A percentile compares a stretch with the other conserved stretches of the same genome.
These are phyloP conservation scores for Penicillium malachiteum DNA, from an alignment of 495 filamentous ascomycete genomes.

Conservation along the genomic window DNA sequence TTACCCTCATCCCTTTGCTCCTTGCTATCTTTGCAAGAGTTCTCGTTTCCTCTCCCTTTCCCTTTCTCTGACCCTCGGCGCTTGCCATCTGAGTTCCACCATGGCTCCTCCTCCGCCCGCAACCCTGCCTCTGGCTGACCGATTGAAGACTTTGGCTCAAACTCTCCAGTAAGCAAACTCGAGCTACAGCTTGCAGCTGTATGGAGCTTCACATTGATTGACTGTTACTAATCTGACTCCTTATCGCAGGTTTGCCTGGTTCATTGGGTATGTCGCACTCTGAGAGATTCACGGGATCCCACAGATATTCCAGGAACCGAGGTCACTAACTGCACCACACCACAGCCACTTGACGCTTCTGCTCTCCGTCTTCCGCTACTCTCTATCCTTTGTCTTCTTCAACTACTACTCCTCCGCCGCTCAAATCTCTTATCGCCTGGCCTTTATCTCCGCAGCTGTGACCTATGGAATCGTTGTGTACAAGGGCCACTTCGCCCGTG, in stretches of 20 bases:
- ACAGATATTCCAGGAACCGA: conserved; percentile 1
- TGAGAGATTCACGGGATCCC: conserved; percentile 1
- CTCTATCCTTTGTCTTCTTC: conserved; percentile 78
- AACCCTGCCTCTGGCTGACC: conserved; percentile 67
- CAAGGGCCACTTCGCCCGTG: conserved; percentile 87
- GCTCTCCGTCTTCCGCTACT: conserved; percentile 76
- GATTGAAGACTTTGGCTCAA: conserved; percentile 72
- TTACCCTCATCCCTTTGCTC: conserved; percentile 1
- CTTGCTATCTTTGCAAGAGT: neutral
- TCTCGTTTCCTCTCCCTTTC: neutral
- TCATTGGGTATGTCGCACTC: conserved; percentile 70
- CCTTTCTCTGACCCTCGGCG: conserved; percentile 1
- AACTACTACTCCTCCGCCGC: conserved; percentile 74
- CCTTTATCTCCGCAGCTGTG: conserved; percentile 81
- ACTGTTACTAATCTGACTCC: conserved; percentile 42
- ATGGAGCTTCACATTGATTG: conserved; percentile 16
- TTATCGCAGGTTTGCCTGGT: conserved; percentile 68
- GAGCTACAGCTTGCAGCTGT: conserved; percentile 20
- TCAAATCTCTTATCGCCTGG: conserved; percentile 78
- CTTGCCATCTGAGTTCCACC: conserved; percentile 8
- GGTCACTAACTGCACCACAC: conserved; percentile 21
- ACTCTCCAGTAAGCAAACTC: conserved; percentile 75
- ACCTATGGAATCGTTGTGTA: conserved; percentile 99
- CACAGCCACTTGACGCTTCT: conserved; percentile 79
- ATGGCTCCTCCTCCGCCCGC: conserved; percentile 83